phyloP scores from a whole-genome alignment of 306 rosid genomes.

The Malus sylvestris region DNA sequence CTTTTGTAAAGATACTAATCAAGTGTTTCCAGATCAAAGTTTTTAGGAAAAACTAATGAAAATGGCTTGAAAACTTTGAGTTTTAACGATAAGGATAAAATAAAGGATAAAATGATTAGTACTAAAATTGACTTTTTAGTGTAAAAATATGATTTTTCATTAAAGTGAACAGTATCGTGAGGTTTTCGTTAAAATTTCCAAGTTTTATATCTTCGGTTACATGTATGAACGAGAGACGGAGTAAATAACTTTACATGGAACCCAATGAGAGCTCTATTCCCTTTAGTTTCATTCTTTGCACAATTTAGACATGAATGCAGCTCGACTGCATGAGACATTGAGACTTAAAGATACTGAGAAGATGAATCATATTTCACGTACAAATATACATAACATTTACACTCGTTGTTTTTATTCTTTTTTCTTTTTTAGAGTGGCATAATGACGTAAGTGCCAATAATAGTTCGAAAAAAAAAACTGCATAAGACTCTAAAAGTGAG shows the following conservation, averaged over 20 bases:
- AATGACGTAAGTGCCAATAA: neutral
- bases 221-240: neutral
- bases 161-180: no score
- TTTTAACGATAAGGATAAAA: no score
- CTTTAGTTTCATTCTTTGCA: neutral
- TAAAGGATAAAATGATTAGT: no score
- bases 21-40: neutral
- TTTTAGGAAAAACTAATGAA: neutral
- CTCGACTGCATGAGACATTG: neutral
- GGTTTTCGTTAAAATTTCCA: neutral
- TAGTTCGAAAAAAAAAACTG: no score
- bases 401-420: no score
- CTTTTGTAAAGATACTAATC: neutral
- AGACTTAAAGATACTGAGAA: neutral
- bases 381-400: neutral
- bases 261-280: neutral
- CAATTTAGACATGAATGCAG: neutral
- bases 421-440: neutral
- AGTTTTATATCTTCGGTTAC: neutral
- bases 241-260: neutral
- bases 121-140: no score
- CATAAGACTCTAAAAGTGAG: neutral
- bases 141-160: no score
- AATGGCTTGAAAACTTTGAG: no score
- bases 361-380: no score